Percentiles rank a stretch among this genome's conserved stretches.
phyloP scores from a whole-genome alignment of 2,329 filamentous ascomycete genomes.

The Botryotinia narcissicola region DNA sequence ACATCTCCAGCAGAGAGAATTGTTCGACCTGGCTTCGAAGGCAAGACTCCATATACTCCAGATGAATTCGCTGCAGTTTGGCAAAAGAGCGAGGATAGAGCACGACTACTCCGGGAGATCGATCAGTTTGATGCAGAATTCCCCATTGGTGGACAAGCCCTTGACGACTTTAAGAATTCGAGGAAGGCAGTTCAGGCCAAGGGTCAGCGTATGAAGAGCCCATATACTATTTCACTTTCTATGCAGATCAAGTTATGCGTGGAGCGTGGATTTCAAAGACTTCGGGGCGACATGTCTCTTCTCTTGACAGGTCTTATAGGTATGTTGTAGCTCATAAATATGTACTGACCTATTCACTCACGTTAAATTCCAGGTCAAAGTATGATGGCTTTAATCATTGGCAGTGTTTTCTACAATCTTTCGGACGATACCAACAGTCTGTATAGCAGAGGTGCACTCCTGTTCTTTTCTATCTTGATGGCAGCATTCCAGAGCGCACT shows the following conservation, averaged over 20 bases:
- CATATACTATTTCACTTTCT: conserved; percentile 74
- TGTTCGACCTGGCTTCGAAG: conserved; percentile 54
- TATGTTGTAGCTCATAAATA: not conserved
- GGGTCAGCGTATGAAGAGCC: conserved; percentile 61
- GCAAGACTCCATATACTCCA: conserved; percentile 53
- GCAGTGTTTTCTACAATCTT: conserved; percentile 63
- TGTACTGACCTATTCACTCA: not conserved
- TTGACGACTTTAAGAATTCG: conserved; percentile 43
- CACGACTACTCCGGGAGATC: conserved; percentile 48
- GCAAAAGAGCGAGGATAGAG: conserved; percentile 46
- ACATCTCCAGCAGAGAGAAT: conserved; percentile 60
- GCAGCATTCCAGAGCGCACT: conserved; percentile 61
- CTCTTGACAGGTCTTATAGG: conserved; percentile 48
- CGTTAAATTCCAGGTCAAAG: conserved; percentile 26
- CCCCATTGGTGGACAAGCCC: conserved; percentile 35
- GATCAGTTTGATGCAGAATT: conserved; percentile 49
- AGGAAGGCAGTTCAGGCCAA: conserved; percentile 39
- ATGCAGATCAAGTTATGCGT: conserved; percentile 80
- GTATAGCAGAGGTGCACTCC: conserved; percentile 58
- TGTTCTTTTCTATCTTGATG: conserved; percentile 68
- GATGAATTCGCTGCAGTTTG: conserved; percentile 55
- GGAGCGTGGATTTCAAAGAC: conserved; percentile 73
- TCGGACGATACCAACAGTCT: conserved; percentile 52
- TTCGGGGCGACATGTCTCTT: conserved; percentile 72
- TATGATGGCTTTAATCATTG: conserved; percentile 61